Conservation (phyloP, 306 rosid species). For the Inga oerstediana region DNA sequence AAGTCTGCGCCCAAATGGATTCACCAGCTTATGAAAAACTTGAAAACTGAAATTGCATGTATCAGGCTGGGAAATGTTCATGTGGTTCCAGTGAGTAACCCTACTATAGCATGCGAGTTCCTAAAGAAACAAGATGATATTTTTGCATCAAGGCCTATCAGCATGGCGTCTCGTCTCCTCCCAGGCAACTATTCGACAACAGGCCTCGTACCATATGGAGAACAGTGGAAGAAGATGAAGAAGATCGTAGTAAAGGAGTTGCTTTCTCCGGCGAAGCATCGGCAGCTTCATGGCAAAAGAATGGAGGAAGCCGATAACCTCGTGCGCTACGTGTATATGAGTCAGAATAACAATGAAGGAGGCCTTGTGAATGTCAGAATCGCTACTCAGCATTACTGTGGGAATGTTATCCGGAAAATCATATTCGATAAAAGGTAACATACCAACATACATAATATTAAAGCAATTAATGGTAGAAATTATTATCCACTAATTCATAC, state of each 20-base stretch:
- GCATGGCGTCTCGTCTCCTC: background rate
- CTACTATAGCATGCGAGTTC: no score
- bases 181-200: background rate
- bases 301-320: conserved; percentile 1
- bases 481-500: no score
- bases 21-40: no score
- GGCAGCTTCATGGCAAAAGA: background rate
- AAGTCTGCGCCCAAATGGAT: no score
- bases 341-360: background rate
- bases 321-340: conserved; percentile 9
- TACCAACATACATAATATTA: background rate
- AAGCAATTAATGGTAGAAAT: no score
- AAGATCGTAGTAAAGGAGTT: background rate
- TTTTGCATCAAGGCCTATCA: background rate
- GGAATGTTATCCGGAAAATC: conserved; percentile 26
- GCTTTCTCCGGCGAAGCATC: background rate
- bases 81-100: no score
- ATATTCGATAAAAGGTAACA: conserved; percentile 30
- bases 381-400: conserved; percentile 31
- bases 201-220: no score
- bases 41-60: no score
- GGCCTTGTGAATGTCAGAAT: conserved; percentile 32
- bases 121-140: no score
- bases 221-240: no score
- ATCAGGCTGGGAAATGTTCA: no score